Base-by-base conservation (phyloP, 495 filamentous ascomycete genomes). In the Neurospora sp. region DNA sequence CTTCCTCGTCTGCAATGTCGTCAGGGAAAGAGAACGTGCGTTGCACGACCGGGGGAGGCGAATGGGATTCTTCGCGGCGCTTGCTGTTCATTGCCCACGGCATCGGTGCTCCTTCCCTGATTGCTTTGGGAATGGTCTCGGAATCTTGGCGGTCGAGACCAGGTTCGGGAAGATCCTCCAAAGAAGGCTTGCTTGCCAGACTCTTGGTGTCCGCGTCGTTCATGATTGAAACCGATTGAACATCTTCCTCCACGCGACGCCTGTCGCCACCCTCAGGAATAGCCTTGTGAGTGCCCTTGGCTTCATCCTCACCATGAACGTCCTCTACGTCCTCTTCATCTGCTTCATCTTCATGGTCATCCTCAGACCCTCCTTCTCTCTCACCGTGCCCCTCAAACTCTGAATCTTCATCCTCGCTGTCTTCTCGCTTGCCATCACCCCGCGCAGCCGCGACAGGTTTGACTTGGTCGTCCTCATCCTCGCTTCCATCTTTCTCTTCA, bases 1-100 rank as follows among this genome's bases (percentile, higher is more conserved):
- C 76, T 69, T 81, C 80, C 46, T 81, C 80, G 48, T 81, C 80
- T 18, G 80, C 79, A 71, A 81, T 81, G 75, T 81, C 79, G 69
- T 81, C 80, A 5, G 80, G 80, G 76, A 81, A 81, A 2, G 80
- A 81, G 10, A 81, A 81, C 14, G 76, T 69, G 16, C 80, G 78
- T 35, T 78, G 76, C 18, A 18, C 27, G 1, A 78, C 75, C 54
- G 75, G 77, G 12, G 76, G 70, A 10, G 79, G 80, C 20, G 80
- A 81, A 9, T 41, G 42, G 35, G 77, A 72, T 9, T 75, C 73
- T 41, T 76, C 74, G 11, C 72, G 72, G 14, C 46, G 71, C 69
- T 80, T 69, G 59, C 39, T 72, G 3, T 74, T 23, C 8, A 16
- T 7, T 11, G 69, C 54, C 71, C 72, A 54, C 44, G 54, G 40